Base-by-base conservation (phyloP, 345 rosid species). In the Acer campestre region DNA sequence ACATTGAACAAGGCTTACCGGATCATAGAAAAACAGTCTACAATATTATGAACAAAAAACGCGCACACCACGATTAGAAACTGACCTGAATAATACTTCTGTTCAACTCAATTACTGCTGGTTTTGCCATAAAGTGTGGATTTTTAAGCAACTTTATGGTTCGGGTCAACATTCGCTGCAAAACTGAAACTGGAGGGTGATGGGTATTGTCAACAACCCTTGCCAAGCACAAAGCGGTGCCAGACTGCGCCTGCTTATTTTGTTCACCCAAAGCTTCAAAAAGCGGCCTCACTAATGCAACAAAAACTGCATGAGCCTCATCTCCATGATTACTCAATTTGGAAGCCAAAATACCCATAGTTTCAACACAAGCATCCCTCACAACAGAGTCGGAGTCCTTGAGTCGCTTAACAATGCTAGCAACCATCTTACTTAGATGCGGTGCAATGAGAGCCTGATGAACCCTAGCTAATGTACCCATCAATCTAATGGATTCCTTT, bases 211-310 rank as follows among this genome's bases (percentile, higher is more conserved):
- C 94, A 49, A 93, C 85, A 48, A 95, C 90, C 84, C 85, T 89
- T 1, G 97, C 95, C 89, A 95, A 86, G 78, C 99, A 95, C 80
- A 90, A 84, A 3, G 98, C 98, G 7, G 97, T 88, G 74, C 98
- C 98, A 1, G 88, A 84, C 87, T 93, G 98, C 80, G 89, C 88
- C 48, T 86, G 90, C 91, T 92, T 95, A 83, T 88, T 90, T 84
- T 95, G 99, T 71, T 95, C 99, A 59, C 94, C 98, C 78, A 95
- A 67, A 31, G 99, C 95, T 89, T 95, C 99, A 61, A 93, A 93
- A 72, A 87, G 86, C 10, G 99, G 99, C 80, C 86, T 92, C 71
- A 91, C 97, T 75, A 93, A 75, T 10, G 77, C 77, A 75, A 91
- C 86, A 74, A 95, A 95, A n/a, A 80, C 81, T 44, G 87, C 89